Percentiles rank a stretch among this genome's conserved stretches.
phyloP scores from a whole-genome alignment of 2,329 filamentous ascomycete genomes.

The Aspergillus sergii region DNA sequence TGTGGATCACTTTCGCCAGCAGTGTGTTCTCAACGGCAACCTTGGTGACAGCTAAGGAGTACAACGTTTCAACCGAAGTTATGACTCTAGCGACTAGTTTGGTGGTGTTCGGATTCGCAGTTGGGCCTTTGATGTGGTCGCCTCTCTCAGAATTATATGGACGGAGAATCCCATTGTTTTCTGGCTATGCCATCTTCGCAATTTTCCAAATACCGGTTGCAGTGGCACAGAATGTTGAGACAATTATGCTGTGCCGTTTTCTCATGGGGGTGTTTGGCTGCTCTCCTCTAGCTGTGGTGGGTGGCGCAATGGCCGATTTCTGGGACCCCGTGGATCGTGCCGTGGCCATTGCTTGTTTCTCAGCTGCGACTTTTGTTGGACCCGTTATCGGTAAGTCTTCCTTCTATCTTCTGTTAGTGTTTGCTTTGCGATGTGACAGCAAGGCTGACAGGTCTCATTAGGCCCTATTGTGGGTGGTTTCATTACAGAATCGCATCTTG shows the following conservation, averaged over 20 bases:
- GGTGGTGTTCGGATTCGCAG: conserved; percentile 52
- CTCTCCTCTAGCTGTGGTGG: conserved; percentile 54
- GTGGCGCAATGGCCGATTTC: conserved; percentile 52
- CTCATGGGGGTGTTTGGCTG: conserved; percentile 57
- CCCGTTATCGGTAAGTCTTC: conserved; percentile 43
- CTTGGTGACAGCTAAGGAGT: conserved; percentile 43
- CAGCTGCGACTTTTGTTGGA: conserved; percentile 52
- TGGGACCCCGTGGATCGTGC: conserved; percentile 52
- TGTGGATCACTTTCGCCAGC: conserved; percentile 51
- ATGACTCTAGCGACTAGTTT: conserved; percentile 46
- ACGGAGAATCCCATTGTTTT: conserved; percentile 51
- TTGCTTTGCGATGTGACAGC: background rate
- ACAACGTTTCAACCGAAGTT: conserved; percentile 45
- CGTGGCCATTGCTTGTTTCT: conserved; percentile 49
- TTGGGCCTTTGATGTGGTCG: conserved; percentile 56
- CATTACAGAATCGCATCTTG: conserved; percentile 51
- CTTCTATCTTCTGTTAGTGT: background rate
- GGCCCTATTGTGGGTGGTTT: conserved; percentile 55
- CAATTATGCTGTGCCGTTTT: conserved; percentile 59
- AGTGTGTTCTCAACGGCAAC: conserved; percentile 51
- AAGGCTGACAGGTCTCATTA: conserved; percentile 5
- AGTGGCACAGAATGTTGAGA: conserved; percentile 56
- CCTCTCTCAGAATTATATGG: conserved; percentile 55
- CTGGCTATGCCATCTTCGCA: conserved; percentile 52
- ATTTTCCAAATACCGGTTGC: conserved; percentile 60